Percentiles rank a stretch among this genome's conserved stretches.
Conservation (phyloP, 2,329 filamentous ascomycete genomes). For the Volutella citrinella region DNA sequence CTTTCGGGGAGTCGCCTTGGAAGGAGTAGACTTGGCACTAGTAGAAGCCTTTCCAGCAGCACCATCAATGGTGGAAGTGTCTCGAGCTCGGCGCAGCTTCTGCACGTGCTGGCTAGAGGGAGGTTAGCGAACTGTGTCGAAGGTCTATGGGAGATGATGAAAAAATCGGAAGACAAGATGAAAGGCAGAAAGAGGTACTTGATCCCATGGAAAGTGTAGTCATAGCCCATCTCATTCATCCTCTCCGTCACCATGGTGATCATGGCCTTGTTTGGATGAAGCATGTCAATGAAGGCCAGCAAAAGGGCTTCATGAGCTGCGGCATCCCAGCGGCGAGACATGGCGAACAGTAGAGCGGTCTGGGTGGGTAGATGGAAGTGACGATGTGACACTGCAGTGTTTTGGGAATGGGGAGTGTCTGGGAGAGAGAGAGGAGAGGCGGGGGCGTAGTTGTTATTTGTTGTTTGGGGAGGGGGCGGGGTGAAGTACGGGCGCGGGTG, state of each 20-base stretch:
- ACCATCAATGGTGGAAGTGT: conserved; percentile 22
- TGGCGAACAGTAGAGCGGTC: background rate
- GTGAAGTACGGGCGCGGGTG: no score
- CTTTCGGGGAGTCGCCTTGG: conserved; percentile 28
- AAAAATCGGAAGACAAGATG: background rate
- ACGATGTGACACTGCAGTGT: background rate
- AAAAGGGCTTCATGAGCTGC: conserved; percentile 38
- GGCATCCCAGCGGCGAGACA: conserved; percentile 32
- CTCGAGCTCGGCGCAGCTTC: conserved; percentile 39
- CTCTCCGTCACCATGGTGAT: conserved; percentile 30
- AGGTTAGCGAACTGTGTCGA: no score
- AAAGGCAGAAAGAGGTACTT: conserved; percentile 29
- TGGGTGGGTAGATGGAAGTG: background rate
- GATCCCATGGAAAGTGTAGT: conserved; percentile 38
- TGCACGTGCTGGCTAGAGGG: conserved; percentile 42
- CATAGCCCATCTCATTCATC: conserved; percentile 34
- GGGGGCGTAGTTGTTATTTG: background rate
- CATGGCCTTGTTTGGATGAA: conserved; percentile 32
- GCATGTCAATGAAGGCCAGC: conserved; percentile 32
- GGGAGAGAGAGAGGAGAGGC: conserved; percentile 1
- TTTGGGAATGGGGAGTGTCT: conserved; percentile 1
- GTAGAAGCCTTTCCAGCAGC: conserved; percentile 10
- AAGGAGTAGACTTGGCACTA: conserved; percentile 18
- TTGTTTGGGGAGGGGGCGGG: no score
- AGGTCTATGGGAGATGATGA: conserved; percentile 3